Percentiles rank a stretch among this genome's conserved stretches.
Evolutionary conservation across 306 rosid genomes (phyloP).

Genomic region (Ormosia emarginata): DNA sequence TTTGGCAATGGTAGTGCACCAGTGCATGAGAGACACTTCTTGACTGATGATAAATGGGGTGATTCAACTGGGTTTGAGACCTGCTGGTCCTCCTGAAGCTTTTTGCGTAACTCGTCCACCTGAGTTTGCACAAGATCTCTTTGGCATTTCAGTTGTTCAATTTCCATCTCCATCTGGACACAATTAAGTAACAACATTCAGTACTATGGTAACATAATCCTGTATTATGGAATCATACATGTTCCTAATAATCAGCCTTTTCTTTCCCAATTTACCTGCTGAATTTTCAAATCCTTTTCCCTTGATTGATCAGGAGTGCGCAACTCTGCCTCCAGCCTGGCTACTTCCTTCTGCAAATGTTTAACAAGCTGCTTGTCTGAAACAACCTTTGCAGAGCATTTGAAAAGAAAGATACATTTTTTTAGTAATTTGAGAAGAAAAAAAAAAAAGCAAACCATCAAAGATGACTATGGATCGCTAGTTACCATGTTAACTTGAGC

Average conservation of each 20-base stretch:
- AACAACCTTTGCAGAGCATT: constrained; percentile 54
- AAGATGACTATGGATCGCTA: background rate
- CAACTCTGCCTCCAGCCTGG: constrained; percentile 90
- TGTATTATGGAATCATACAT: background rate
- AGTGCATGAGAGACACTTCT: constrained; percentile 85
- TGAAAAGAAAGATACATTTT: background rate
- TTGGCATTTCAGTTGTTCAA: constrained; percentile 82
- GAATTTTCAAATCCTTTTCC: constrained; percentile 93
- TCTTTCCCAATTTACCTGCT: constrained; percentile 58
- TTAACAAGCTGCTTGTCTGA: constrained; percentile 93
- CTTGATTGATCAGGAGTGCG: constrained; percentile 86
- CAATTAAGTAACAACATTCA: constrained; percentile 12
- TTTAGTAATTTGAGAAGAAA: background rate
- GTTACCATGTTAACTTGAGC: constrained; percentile 97
- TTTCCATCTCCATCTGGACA: constrained; percentile 94
- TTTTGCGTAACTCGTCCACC: constrained; percentile 75
- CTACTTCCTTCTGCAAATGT: constrained; percentile 97
- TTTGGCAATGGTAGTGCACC: constrained; percentile 56
- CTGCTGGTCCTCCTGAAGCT: constrained; percentile 81
- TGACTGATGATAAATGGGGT: constrained; percentile 51
- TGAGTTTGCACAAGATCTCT: constrained; percentile 87
- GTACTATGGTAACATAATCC: background rate
- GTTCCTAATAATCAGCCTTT: background rate
- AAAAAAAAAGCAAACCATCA: background rate
- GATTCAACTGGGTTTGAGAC: constrained; percentile 53